Evolutionary conservation across 495 filamentous ascomycete genomes (phyloP), one percentile per base, ranked within the genome.

Genomic region (Aspergillus campestris): DNA sequence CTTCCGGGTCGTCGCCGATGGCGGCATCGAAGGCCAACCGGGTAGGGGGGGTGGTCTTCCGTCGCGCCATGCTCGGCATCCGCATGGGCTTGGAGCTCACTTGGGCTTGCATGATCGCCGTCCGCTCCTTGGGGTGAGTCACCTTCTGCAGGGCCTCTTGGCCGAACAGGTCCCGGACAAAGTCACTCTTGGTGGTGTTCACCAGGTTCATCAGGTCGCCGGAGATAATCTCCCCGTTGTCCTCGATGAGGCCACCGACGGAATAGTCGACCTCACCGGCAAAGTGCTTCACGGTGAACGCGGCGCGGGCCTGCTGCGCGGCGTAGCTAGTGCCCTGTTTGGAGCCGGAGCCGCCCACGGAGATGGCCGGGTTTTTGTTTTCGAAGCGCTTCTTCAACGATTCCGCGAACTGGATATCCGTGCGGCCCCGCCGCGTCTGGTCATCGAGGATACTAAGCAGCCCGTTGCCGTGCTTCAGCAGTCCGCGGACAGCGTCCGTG

Each of bases 181-280:
- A 97, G 45, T 86, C 77, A 62, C 84, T 95, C 55, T 82, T 87
- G 45, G 86, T 90, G 10, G 82, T 79, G 53, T 82, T 84, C 71
- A 98, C 86, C 47, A 98, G 71, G 64, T 95, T 96, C 84, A 98
- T 88, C 48, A 98, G 66, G 60, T 98, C 92, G 18, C 88, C 90
- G 12, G 90, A 94, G 51, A 98, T 89, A 38, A 95, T 80, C 60
- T 98, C 92, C 40, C 89, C 89, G 48, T 97, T 97, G 63, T 94
- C 89, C 62, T 98, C 92, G 7, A 95, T 69, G 29, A 98, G 68
- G 11, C 87, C 88, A 49, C 79, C 78, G 48, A 87, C 77, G 28
- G 87, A 80, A 56, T 98, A 98, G 44, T 98, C 92, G n/a, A 97
- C 85, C 61, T 96, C 91, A 24, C 90, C 92, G 37, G 90, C 90